These are phyloP conservation scores for Amanita subjunquillea DNA, from an alignment of 768 basidiomycete species.

Conservation along the genomic window DNA sequence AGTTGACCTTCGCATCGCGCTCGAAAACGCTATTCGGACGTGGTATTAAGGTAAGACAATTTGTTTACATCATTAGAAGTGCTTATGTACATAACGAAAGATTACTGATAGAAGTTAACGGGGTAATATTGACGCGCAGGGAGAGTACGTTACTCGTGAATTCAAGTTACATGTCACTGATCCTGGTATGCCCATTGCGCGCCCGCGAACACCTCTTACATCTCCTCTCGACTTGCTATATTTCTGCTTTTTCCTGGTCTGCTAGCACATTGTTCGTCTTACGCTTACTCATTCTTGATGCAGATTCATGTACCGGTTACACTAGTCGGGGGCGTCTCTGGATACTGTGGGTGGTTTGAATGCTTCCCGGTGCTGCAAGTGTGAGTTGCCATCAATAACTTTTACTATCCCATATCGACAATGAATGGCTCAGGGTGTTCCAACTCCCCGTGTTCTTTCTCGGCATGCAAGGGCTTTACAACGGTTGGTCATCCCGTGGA, in stretches of 20 bases:
- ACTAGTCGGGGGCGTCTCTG: constrained; percentile 42
- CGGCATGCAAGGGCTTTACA: constrained; percentile 51
- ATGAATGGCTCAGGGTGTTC: constrained; percentile 36
- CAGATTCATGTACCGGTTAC: constrained; percentile 61
- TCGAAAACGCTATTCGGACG: no score
- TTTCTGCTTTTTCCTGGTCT: constrained; percentile 54
- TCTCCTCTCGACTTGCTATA: constrained; percentile 58
- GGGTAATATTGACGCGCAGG: no score
- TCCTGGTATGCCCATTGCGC: not conserved
- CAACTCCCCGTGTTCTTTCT: constrained; percentile 73
- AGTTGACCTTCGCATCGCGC: no score
- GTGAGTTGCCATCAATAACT: constrained; percentile 25
- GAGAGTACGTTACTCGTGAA: no score
- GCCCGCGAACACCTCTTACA: constrained; percentile 24
- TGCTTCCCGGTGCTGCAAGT: constrained; percentile 51
- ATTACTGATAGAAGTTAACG: no score
- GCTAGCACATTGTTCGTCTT: not conserved
- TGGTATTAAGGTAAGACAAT: no score
- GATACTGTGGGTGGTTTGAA: constrained; percentile 48
- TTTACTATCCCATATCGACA: not conserved
- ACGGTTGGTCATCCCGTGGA: constrained; percentile 23
- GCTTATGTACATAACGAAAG: no score
- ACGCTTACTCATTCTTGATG: not conserved
- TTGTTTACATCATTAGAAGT: no score
- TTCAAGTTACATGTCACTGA: no score